Evolutionary conservation across 2,329 filamentous ascomycete genomes (phyloP).

Genomic region (Cordyceps tenuipes): DNA sequence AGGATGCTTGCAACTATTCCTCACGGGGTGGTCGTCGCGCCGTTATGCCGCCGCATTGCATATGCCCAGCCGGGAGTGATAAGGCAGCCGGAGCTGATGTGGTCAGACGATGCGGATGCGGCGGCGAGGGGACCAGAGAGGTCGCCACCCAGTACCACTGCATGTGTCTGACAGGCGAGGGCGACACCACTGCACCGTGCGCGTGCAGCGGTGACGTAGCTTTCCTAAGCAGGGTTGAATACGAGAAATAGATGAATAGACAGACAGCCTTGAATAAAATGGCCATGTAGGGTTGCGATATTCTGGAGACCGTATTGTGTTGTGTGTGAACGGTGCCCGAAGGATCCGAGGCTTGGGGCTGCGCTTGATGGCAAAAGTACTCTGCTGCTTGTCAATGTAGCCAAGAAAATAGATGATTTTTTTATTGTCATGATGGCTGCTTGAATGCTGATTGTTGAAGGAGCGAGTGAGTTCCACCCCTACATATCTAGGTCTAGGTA

Average conservation of each 20-base stretch:
- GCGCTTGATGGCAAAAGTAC: not conserved
- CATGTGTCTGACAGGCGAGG: conserved; percentile 1
- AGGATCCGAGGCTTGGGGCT: not conserved
- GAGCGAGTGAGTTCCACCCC: not conserved
- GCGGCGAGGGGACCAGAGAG: not conserved
- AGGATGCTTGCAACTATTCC: not conserved
- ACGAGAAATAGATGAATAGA: not conserved
- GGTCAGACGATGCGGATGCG: not conserved
- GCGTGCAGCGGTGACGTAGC: conserved; percentile 2
- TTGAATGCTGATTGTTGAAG: not conserved
- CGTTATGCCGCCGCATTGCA: not conserved
- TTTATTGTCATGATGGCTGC: not conserved
- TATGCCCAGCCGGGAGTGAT: not conserved
- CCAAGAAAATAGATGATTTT: not conserved
- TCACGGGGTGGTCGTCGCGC: not conserved
- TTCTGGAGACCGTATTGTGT: not conserved
- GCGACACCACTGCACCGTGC: not conserved
- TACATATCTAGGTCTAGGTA: not conserved
- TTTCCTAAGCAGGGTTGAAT: conserved; percentile 1
- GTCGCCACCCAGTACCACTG: not conserved
- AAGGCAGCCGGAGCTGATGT: not conserved
- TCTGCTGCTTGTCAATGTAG: not conserved
- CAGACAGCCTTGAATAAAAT: not conserved
- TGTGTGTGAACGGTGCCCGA: not conserved
- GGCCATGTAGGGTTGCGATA: not conserved